A percentile compares a stretch with the other conserved stretches of the same genome.
Conservation (phyloP, 805 yeast genomes). For the baker's yeast (Saccharomyces cerevisiae) region DNA sequence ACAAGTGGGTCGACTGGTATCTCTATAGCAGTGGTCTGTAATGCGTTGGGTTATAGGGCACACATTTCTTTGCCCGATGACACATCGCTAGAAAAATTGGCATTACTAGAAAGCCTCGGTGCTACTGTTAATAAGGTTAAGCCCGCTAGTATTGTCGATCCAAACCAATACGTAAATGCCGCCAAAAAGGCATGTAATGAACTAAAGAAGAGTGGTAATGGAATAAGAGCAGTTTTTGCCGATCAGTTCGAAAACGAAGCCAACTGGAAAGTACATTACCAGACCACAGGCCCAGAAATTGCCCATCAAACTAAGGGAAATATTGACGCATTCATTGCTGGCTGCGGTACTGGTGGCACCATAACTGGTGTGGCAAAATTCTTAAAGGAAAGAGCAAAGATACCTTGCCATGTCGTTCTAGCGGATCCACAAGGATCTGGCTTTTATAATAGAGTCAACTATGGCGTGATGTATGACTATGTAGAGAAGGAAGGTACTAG, state of each 20-base stretch:
- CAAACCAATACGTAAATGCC: conserved; percentile 83
- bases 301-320: conserved; percentile 56
- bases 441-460: conserved; percentile 70
- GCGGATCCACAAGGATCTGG: conserved; percentile 98
- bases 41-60: conserved; percentile 79
- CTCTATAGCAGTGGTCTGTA: conserved; percentile 81
- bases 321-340: conserved; percentile 74
- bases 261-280: conserved; percentile 80
- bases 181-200: conserved; percentile 62
- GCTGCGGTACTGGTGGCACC: conserved; percentile 97
- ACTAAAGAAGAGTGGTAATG: conserved; percentile 33
- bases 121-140: conserved; percentile 78
- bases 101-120: conserved; percentile 63
- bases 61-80: conserved; percentile 95
- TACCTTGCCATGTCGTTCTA: conserved; percentile 44
- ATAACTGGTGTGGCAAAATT: conserved; percentile 83
- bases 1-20: conserved; percentile 97
- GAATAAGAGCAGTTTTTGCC: conserved; percentile 64
- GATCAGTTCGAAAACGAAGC: conserved; percentile 91
- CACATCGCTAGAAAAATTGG: conserved; percentile 76
- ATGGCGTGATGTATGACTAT: conserved; percentile 87
- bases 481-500: conserved; percentile 90
- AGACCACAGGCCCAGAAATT: conserved; percentile 90
- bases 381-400: conserved; percentile 50
- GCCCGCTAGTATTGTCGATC: conserved; percentile 94